Evolutionary conservation across 805 yeast species (phyloP).

Genomic region (Pichia eremophila): DNA sequence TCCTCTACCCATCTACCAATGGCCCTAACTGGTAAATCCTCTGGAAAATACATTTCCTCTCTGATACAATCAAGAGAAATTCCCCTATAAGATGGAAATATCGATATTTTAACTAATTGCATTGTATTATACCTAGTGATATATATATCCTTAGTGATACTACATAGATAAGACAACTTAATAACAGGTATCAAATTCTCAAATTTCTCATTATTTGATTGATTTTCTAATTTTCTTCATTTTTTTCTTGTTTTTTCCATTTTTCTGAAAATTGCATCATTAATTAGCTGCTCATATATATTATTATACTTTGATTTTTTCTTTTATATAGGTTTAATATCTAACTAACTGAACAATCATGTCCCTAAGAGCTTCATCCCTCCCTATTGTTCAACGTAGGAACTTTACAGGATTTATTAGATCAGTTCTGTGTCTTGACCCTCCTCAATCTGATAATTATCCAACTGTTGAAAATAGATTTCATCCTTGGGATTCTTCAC

Average conservation of each 20-base stretch:
- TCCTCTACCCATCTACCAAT: neutral
- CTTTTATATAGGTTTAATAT: no score
- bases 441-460: conserved; percentile 53
- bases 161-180: no score
- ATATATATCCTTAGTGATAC: no score
- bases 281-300: no score
- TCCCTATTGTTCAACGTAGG: conserved; percentile 9
- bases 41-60: neutral
- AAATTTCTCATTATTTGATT: no score
- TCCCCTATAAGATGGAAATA: neutral
- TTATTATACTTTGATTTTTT: no score
- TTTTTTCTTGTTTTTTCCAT: no score
- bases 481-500: conserved; percentile 89
- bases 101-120: neutral
- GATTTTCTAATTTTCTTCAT: no score
- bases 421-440: conserved; percentile 39
- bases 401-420: conserved; percentile 27
- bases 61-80: neutral
- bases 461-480: conserved; percentile 69
- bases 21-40: neutral
- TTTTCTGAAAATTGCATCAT: no score
- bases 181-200: no score
- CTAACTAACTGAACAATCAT: neutral
- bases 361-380: neutral
- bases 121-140: no score